A percentile compares a stretch with the other conserved stretches of the same genome.
Evolutionary conservation across 169 alveolate species (phyloP).

Genomic region (Plasmodium knowlesi): DNA sequence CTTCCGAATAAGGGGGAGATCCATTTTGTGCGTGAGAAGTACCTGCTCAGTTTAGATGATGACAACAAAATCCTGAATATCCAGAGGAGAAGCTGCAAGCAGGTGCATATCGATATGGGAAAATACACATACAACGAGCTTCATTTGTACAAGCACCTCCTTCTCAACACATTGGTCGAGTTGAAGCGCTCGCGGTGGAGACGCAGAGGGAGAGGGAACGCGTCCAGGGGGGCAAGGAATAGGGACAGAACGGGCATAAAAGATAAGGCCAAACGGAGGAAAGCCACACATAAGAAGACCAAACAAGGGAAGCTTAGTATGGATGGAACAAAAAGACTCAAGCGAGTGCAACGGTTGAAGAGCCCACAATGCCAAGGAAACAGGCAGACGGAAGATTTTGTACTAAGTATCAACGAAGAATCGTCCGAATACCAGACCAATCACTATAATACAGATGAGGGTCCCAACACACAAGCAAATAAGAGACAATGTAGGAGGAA

Average conservation of each 20-base stretch:
- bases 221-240: background rate
- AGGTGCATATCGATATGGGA: slow-evolving; percentile 7
- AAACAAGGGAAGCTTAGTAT: background rate
- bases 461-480: background rate
- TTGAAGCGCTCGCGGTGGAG: background rate
- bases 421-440: background rate
- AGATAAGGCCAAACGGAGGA: background rate
- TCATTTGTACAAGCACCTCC: slow-evolving; percentile 58
- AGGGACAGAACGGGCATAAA: background rate
- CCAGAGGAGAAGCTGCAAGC: slow-evolving; percentile 21
- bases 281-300: background rate
- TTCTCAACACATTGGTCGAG: slow-evolving; percentile 20
- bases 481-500: background rate
- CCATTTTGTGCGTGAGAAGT: slow-evolving; percentile 39
- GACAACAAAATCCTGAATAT: slow-evolving; percentile 4
- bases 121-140: slow-evolving; percentile 58
- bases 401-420: background rate
- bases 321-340: background rate
- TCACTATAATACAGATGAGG: background rate
- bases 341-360: background rate
- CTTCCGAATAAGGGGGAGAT: background rate
- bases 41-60: slow-evolving; percentile 18
- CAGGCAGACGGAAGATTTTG: background rate
- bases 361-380: background rate
- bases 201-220: background rate